Conservation (phyloP, 371 early-diverging fungal genomes). For the Mucor sp. region DNA sequence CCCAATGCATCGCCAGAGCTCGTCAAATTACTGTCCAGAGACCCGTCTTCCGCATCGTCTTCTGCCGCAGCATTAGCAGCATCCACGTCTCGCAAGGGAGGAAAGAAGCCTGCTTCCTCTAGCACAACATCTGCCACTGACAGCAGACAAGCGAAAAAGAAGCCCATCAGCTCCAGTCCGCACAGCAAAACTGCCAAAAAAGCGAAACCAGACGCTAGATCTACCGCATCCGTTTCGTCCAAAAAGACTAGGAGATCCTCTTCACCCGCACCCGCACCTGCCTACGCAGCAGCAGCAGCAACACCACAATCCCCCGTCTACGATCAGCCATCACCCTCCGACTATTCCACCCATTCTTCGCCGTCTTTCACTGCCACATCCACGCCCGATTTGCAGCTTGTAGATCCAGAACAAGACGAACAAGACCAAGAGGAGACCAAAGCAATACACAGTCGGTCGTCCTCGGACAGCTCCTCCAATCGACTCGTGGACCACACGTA, state of each 20-base stretch:
- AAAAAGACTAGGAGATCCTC: not conserved
- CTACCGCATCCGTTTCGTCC: not conserved
- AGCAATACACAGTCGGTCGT: not conserved
- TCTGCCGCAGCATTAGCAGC: not conserved
- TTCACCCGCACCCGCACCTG: not conserved
- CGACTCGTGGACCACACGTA: slow-evolving; percentile 28
- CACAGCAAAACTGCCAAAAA: slow-evolving; percentile 9
- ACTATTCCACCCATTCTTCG: not conserved
- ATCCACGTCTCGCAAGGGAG: not conserved
- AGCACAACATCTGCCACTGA: not conserved
- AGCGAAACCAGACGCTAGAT: slow-evolving; percentile 10
- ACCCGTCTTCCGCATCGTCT: not conserved
- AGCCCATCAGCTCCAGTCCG: not conserved
- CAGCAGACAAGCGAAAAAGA: slow-evolving; percentile 10
- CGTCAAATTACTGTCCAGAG: slow-evolving; percentile 7
- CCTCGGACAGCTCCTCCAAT: not conserved
- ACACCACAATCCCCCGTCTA: not conserved
- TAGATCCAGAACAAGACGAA: not conserved
- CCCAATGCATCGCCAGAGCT: slow-evolving; percentile 37
- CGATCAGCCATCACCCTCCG: slow-evolving; percentile 2
- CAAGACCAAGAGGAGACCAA: not conserved
- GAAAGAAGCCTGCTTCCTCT: slow-evolving; percentile 7
- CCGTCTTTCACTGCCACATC: not conserved
- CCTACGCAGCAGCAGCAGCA: not conserved
- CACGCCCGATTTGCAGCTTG: slow-evolving; percentile 1